Percentiles rank a stretch among this genome's conserved stretches.
These are phyloP conservation scores for Lactifluus piperatus DNA, from an alignment of 768 basidiomycete genomes.

Conservation along the genomic window DNA sequence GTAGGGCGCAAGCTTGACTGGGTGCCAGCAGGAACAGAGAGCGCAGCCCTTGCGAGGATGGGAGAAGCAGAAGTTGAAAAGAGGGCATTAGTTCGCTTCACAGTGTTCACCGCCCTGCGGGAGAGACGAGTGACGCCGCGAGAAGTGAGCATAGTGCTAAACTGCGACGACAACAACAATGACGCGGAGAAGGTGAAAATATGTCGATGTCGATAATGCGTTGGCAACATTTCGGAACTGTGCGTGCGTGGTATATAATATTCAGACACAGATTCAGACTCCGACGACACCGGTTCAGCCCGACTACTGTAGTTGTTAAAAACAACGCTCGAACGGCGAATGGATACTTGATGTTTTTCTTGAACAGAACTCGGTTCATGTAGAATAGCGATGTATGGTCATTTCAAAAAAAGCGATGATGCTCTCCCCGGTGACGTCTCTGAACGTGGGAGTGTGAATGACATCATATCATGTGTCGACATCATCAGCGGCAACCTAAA, in stretches of 20 bases:
- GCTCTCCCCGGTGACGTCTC: no score
- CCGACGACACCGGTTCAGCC: conserved; percentile 6
- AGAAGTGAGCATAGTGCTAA: conserved; percentile 69
- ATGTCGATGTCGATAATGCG: conserved; percentile 17
- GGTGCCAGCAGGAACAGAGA: conserved; percentile 38
- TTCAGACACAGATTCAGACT: conserved; percentile 17
- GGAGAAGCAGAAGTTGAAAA: conserved; percentile 60
- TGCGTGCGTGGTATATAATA: neutral
- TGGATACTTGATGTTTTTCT: no score
- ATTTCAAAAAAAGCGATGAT: no score
- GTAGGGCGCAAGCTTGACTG: conserved; percentile 41
- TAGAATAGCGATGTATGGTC: no score
- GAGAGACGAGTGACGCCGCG: conserved; percentile 85
- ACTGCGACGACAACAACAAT: conserved; percentile 24
- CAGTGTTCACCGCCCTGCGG: conserved; percentile 69
- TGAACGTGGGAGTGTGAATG: neutral
- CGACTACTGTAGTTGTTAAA: neutral
- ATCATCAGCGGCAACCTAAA: no score
- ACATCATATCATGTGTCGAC: neutral
- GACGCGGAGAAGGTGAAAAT: conserved; percentile 20
- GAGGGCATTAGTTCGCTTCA: conserved; percentile 70
- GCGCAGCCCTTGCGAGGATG: conserved; percentile 43
- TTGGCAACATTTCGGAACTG: conserved; percentile 4
- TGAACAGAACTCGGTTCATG: no score
- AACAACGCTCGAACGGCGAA: no score